phyloP scores from a whole-genome alignment of 441 rosid genomes.

The Corymbia calophylla region DNA sequence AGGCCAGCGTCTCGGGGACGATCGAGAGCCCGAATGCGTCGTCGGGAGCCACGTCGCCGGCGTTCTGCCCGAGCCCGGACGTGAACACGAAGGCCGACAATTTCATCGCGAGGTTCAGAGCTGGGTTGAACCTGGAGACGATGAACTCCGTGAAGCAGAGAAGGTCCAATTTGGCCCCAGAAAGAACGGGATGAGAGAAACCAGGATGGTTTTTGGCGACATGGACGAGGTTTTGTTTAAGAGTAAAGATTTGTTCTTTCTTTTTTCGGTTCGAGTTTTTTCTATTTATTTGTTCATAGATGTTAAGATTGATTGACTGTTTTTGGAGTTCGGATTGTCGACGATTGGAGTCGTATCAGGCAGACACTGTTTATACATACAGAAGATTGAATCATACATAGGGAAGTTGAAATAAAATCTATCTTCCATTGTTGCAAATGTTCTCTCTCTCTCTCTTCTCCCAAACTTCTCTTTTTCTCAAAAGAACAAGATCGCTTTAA shows the following conservation, averaged over 20 bases:
- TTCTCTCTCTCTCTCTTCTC: background rate
- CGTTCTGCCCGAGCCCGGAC: constrained; percentile 82
- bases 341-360: background rate
- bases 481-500: background rate
- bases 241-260: background rate
- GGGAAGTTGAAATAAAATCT: background rate
- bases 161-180: constrained; percentile 60
- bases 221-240: background rate
- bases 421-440: background rate
- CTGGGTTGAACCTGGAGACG: constrained; percentile 72
- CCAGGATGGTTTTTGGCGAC: background rate
- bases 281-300: background rate
- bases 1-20: background rate
- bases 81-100: constrained; percentile 73
- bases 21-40: background rate
- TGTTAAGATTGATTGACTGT: background rate
- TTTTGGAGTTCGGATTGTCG: background rate
- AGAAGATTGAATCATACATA: background rate
- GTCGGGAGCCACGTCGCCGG: constrained; percentile 3
- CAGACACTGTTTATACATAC: background rate
- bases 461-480: background rate
- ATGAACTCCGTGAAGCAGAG: constrained; percentile 42
- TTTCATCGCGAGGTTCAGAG: constrained; percentile 78
- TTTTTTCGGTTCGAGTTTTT: background rate
- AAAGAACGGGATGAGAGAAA: background rate